Base-by-base conservation (phyloP, 139 green algal genomes). In the Micromonas pusilla region DNA sequence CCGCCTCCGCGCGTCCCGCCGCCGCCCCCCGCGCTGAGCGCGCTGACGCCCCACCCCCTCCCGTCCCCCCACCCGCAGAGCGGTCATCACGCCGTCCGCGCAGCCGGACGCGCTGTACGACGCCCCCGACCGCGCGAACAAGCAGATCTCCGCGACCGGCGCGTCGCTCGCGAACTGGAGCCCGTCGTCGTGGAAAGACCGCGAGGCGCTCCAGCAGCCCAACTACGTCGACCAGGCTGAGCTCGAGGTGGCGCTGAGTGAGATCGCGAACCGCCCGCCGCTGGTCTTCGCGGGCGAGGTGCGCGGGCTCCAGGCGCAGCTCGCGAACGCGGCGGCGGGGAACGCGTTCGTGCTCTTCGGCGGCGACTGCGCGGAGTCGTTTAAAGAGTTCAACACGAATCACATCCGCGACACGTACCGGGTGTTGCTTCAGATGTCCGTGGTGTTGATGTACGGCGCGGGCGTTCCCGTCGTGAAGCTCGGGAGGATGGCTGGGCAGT, bases 241-340 rank as follows among this genome's bases (percentile, higher is more conserved):
- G 37, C 67, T 97, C 37, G 54, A 83, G 34, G 82, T 85, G 30
- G 90, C 86, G 1, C 66, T 89, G 13, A 76, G 84, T 1, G 81
- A 92, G 71, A 92, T 99, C 28, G 73, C 79, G 0, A 65, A 78
- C 19, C 90, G 92, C 80, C 95, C 95, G 1, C 95, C 95, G 0
- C 85, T 99, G 19, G 95, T 99, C 28, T 99, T 98, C 72, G 95
- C 95, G 0, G 84, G 95, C n/a, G 95, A 99, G 85, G 96, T 89
- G 76, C 85, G 95, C 45, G 96, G 85, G 4, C 88, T 99, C 73
- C 91, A 98, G 85, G 79, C 87, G 23, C 82, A 90, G 26, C 86
- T 99, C 26, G 94, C 93, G 0, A 84, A 91, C 80, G 91, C 88
- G 34, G 87, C 92, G 13, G 71, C 73, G 21, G 95, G 95, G 39